These are phyloP conservation scores for Afroboletus lepidellus DNA, from an alignment of 1,284 basidiomycete genomes.

Conservation along the genomic window DNA sequence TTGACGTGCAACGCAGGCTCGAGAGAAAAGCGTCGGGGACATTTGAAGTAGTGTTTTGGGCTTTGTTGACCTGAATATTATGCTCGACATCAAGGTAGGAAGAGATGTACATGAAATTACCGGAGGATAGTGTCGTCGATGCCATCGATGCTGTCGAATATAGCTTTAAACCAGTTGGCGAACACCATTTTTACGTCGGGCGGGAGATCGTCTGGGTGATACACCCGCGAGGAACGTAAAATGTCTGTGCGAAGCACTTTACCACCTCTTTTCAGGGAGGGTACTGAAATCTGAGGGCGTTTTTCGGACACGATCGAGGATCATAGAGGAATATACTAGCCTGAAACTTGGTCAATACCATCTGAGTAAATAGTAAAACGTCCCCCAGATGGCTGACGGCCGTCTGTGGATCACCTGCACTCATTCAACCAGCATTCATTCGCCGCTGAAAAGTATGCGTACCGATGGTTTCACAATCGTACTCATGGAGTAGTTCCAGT, in stretches of 20 bases:
- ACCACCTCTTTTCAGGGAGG: constrained; percentile 41
- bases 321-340: constrained; percentile 40
- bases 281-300: constrained; percentile 27
- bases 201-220: constrained; percentile 43
- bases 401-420: constrained; percentile 73
- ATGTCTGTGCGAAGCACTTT: constrained; percentile 49
- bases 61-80: constrained; percentile 56
- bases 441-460: constrained; percentile 27
- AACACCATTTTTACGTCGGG: constrained; percentile 52
- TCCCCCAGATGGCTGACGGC: constrained; percentile 74
- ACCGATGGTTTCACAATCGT: constrained; percentile 79
- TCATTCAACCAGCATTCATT: constrained; percentile 8
- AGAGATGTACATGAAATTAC: constrained; percentile 35
- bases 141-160: constrained; percentile 78
- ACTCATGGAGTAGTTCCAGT: constrained; percentile 63
- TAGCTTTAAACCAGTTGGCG: constrained; percentile 65
- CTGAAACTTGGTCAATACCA: constrained; percentile 59
- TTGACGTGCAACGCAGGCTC: constrained; percentile 51
- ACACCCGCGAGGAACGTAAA: constrained; percentile 48
- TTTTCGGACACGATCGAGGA: background rate
- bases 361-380: constrained; percentile 70
- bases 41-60: constrained; percentile 66
- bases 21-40: constrained; percentile 61
- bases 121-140: constrained; percentile 78
- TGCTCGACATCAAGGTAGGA: constrained; percentile 4